Evolutionary conservation across 495 filamentous ascomycete genomes (phyloP).

Genomic region (Penicillium cinerascens): DNA sequence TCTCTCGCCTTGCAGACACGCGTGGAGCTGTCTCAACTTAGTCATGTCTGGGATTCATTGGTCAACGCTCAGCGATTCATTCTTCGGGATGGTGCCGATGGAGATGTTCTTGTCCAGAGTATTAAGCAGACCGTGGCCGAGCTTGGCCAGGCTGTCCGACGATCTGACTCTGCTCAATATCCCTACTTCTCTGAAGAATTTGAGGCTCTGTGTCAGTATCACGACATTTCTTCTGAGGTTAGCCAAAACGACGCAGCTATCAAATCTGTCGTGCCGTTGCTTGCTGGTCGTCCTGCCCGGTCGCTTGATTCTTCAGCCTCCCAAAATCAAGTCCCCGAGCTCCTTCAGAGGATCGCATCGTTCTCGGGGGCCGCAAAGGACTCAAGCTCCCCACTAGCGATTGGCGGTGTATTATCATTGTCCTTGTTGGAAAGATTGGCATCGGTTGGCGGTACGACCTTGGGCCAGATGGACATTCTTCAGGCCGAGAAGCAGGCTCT

Average conservation of each 20-base stretch:
- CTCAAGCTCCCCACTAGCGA: constrained; percentile 32
- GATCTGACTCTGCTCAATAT: constrained; percentile 34
- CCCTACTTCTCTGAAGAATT: constrained; percentile 59
- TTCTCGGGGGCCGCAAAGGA: constrained; percentile 33
- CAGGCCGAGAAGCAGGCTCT: constrained; percentile 63
- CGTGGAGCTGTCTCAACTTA: constrained; percentile 39
- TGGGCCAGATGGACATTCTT: constrained; percentile 61
- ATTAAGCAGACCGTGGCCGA: constrained; percentile 56
- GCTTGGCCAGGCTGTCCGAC: constrained; percentile 45
- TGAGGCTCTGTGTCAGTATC: constrained; percentile 62
- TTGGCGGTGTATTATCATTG: constrained; percentile 52
- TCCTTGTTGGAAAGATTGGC: constrained; percentile 55
- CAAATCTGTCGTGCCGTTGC: constrained; percentile 34
- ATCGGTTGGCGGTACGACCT: constrained; percentile 47
- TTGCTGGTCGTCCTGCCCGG: constrained; percentile 40
- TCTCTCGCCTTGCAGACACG: constrained; percentile 42
- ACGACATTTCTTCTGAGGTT: constrained; percentile 36
- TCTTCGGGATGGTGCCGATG: constrained; percentile 37
- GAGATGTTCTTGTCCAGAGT: constrained; percentile 36
- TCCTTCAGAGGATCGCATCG: constrained; percentile 36
- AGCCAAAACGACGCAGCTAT: constrained; percentile 15
- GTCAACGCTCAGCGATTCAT: constrained; percentile 41
- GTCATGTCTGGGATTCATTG: constrained; percentile 39
- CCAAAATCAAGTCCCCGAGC: constrained; percentile 30
- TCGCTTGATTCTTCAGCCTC: constrained; percentile 32